Conservation (phyloP, 2,329 filamentous ascomycete genomes). For the Nothomitra cinnamomea region DNA sequence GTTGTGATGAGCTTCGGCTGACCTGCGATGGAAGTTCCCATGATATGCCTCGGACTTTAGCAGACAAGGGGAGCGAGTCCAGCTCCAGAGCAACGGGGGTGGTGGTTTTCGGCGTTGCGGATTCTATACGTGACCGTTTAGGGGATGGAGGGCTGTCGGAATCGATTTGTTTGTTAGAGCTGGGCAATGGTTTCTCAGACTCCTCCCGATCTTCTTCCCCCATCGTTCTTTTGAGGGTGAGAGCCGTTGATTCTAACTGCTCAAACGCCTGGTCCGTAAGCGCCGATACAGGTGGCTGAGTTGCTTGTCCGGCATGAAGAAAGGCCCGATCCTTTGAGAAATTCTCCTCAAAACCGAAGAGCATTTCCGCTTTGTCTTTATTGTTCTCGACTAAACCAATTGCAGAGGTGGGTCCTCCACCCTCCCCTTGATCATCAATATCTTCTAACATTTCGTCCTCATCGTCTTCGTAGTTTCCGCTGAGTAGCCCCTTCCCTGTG, state of each 20-base stretch:
- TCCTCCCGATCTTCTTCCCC: background rate
- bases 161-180: background rate
- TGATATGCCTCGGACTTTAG: background rate
- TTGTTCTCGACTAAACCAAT: background rate
- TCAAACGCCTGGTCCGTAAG: too few relatives aligned
- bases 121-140: background rate
- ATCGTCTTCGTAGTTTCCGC: conserved; percentile 9
- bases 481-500: conserved; percentile 7
- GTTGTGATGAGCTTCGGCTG: background rate
- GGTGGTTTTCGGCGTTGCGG: background rate
- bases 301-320: too few relatives aligned
- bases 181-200: background rate
- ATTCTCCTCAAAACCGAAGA: too few relatives aligned
- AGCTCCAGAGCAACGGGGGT: too few relatives aligned
- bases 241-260: too few relatives aligned
- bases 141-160: background rate
- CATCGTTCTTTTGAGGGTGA: too few relatives aligned
- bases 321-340: too few relatives aligned
- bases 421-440: conserved; percentile 7
- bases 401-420: background rate
- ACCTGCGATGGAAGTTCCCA: background rate
- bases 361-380: background rate
- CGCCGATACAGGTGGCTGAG: too few relatives aligned
- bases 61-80: background rate
- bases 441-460: conserved; percentile 12